These are phyloP conservation scores for Chrysosporium queenslandicum DNA, from an alignment of 2,329 filamentous ascomycete genomes.

Conservation along the genomic window DNA sequence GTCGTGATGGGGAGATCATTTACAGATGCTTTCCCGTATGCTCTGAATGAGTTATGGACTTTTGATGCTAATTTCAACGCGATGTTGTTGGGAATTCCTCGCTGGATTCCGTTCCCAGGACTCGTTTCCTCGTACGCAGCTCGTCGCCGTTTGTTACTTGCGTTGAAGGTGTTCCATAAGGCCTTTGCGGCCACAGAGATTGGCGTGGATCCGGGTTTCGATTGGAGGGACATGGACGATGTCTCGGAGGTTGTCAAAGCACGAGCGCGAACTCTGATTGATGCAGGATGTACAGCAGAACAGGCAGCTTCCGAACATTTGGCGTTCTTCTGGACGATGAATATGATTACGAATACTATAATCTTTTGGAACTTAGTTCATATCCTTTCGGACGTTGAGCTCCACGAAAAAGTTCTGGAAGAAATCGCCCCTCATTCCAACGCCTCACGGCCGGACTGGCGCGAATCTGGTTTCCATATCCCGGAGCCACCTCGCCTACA, in stretches of 20 bases:
- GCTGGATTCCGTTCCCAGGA: slow-evolving; percentile 46
- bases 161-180: slow-evolving; percentile 35
- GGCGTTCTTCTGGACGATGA: slow-evolving; percentile 47
- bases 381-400: slow-evolving; percentile 34
- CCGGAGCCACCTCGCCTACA: slow-evolving; percentile 36
- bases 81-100: slow-evolving; percentile 47
- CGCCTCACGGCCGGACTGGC: slow-evolving; percentile 28
- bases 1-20: slow-evolving; percentile 46
- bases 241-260: slow-evolving; percentile 38
- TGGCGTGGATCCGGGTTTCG: slow-evolving; percentile 34
- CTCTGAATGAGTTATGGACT: slow-evolving; percentile 47
- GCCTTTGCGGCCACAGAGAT: slow-evolving; percentile 37
- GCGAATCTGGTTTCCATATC: slow-evolving; percentile 35
- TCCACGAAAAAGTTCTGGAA: slow-evolving; percentile 36
- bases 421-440: slow-evolving; percentile 39
- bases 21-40: slow-evolving; percentile 42
- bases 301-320: slow-evolving; percentile 37
- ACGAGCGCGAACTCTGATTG: slow-evolving; percentile 34
- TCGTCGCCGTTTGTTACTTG: slow-evolving; percentile 34
- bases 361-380: slow-evolving; percentile 45
- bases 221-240: slow-evolving; percentile 42
- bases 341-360: slow-evolving; percentile 44
- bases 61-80: slow-evolving; percentile 47
- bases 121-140: slow-evolving; percentile 42
- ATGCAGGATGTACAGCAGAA: slow-evolving; percentile 28